phyloP scores from a whole-genome alignment of 2,329 filamentous ascomycete species.

The Claviceps sp. region DNA sequence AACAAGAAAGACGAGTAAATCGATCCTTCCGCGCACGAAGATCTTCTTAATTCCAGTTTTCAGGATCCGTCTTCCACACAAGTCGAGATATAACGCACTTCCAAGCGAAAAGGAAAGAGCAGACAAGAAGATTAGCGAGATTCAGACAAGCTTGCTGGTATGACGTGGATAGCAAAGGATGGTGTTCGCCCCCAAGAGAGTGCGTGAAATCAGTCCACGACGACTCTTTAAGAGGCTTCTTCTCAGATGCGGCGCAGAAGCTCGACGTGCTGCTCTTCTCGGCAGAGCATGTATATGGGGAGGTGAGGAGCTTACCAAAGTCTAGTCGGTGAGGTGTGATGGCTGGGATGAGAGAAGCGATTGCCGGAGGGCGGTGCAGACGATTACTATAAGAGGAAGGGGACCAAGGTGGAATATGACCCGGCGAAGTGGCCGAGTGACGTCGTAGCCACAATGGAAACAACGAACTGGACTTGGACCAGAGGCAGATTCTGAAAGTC shows the following conservation, averaged over 20 bases:
- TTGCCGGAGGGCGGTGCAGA: neutral
- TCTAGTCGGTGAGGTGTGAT: neutral
- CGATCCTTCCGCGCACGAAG: neutral
- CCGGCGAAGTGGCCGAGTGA: neutral
- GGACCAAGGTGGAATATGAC: neutral
- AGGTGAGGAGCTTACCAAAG: neutral
- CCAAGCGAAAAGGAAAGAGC: neutral
- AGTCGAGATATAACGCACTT: no score
- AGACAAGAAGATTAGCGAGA: neutral
- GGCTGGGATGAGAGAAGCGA: neutral
- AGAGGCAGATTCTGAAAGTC: neutral
- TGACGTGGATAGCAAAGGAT: neutral
- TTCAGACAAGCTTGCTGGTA: neutral
- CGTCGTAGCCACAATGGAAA: neutral
- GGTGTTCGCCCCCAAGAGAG: neutral
- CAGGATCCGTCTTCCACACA: no score
- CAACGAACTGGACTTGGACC: neutral
- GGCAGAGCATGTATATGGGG: neutral
- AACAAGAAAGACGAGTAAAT: neutral
- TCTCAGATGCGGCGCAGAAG: neutral
- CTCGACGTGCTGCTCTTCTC: no score
- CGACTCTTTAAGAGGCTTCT: neutral
- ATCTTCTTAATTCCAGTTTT: no score
- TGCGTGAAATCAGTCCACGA: neutral
- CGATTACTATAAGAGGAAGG: neutral